These are phyloP conservation scores for Thermothelomyces thermophilus DNA, from an alignment of 2,329 filamentous ascomycete species.

Conservation along the genomic window DNA sequence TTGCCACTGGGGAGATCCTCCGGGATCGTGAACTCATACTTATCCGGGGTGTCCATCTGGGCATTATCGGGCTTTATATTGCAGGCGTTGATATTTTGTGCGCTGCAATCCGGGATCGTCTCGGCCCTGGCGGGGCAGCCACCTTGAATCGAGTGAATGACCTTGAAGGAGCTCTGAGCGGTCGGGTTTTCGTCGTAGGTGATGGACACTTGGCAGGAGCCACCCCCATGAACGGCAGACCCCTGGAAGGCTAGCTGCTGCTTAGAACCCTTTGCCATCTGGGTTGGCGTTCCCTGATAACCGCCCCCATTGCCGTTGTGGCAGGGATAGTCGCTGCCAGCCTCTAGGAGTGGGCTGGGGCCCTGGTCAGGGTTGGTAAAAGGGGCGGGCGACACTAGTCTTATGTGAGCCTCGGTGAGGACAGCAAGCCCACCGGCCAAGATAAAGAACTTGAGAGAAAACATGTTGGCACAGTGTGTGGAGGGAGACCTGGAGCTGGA, in stretches of 20 bases:
- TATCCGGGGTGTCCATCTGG: slow-evolving; percentile 40
- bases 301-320: slow-evolving; percentile 50
- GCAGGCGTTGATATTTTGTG: slow-evolving; percentile 36
- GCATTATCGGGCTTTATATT: slow-evolving; percentile 52
- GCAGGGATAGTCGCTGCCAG: slow-evolving; percentile 74
- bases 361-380: slow-evolving; percentile 50
- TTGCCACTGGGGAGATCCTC: slow-evolving; percentile 64
- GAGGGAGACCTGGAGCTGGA: slow-evolving; percentile 29
- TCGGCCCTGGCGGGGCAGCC: slow-evolving; percentile 62
- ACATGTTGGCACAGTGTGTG: slow-evolving; percentile 40
- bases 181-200: slow-evolving; percentile 69
- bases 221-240: slow-evolving; percentile 76
- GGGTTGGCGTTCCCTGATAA: slow-evolving; percentile 43
- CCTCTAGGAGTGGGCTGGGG: slow-evolving; percentile 55
- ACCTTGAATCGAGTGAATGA: slow-evolving; percentile 81
- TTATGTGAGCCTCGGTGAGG: slow-evolving; percentile 66
- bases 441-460: slow-evolving; percentile 42
- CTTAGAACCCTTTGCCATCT: slow-evolving; percentile 56
- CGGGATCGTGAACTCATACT: slow-evolving; percentile 67
- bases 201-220: slow-evolving; percentile 83
- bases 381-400: slow-evolving; percentile 62
- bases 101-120: no score
- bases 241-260: slow-evolving; percentile 62
- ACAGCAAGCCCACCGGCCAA: slow-evolving; percentile 50
- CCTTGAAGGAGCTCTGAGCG: slow-evolving; percentile 67